These are phyloP conservation scores for Panaeolus cyanescens DNA, from an alignment of 768 basidiomycete genomes.

Conservation along the genomic window DNA sequence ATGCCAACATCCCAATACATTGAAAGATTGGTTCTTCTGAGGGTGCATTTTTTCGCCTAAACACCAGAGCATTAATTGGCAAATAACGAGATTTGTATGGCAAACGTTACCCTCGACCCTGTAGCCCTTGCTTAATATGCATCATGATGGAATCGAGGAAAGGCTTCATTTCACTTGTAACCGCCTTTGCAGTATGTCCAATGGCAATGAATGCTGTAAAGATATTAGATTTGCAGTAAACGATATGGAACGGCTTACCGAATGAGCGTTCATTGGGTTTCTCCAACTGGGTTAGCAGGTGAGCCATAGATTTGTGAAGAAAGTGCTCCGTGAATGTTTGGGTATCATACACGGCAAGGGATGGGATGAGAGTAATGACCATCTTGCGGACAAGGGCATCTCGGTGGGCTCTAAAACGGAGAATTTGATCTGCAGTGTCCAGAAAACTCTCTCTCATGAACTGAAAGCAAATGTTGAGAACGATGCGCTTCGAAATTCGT, in stretches of 20 bases:
- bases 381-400: constrained; percentile 89
- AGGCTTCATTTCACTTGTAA: constrained; percentile 93
- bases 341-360: constrained; percentile 92
- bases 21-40: constrained; percentile 96
- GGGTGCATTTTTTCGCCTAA: constrained; percentile 84
- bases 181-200: constrained; percentile 90
- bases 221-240: constrained; percentile 10
- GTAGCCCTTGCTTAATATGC: constrained; percentile 88
- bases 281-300: constrained; percentile 84
- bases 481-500: background rate
- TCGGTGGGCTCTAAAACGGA: constrained; percentile 85
- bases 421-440: constrained; percentile 86
- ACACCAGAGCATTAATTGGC: background rate
- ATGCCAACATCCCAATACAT: constrained; percentile 95
- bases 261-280: constrained; percentile 88
- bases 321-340: constrained; percentile 90
- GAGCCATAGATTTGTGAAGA: constrained; percentile 92
- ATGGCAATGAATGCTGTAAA: constrained; percentile 89
- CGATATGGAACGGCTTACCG: constrained; percentile 47
- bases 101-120: constrained; percentile 71
- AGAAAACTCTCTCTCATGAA: constrained; percentile 89
- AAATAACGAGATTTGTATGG: background rate
- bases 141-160: constrained; percentile 91
- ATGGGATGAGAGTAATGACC: constrained; percentile 95
- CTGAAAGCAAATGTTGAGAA: constrained; percentile 34